These are phyloP conservation scores for Plasmodium yoelii DNA, from an alignment of 169 alveolate genomes.

Conservation along the genomic window DNA sequence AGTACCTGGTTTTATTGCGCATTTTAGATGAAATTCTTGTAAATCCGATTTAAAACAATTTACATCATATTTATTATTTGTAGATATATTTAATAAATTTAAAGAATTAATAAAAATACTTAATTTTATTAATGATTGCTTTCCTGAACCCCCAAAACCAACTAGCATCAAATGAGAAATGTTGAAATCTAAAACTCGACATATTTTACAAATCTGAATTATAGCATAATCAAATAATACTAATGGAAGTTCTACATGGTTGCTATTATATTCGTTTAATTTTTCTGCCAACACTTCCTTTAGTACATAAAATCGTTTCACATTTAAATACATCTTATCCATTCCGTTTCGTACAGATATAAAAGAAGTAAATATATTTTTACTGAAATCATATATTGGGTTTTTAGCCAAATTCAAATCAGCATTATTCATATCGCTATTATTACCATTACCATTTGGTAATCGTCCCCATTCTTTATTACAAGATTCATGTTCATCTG, in stretches of 20 bases:
- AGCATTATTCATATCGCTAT: slow-evolving; percentile 76
- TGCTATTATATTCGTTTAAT: slow-evolving; percentile 92
- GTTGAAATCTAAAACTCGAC: slow-evolving; percentile 94
- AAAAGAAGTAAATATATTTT: slow-evolving; percentile 90
- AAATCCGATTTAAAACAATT: slow-evolving; percentile 92
- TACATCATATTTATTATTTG: slow-evolving; percentile 91
- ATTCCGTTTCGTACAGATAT: slow-evolving; percentile 92
- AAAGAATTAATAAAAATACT: slow-evolving; percentile 92
- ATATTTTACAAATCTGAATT: slow-evolving; percentile 93
- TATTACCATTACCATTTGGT: background rate
- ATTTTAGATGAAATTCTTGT: slow-evolving; percentile 94
- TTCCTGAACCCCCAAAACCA: slow-evolving; percentile 99
- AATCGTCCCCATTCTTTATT: background rate
- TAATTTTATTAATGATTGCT: slow-evolving; percentile 93
- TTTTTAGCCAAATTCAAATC: slow-evolving; percentile 82
- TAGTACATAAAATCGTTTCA: slow-evolving; percentile 87
- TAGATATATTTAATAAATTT: slow-evolving; percentile 91
- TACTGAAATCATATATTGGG: slow-evolving; percentile 85
- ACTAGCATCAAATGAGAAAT: slow-evolving; percentile 95
- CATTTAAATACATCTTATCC: slow-evolving; percentile 89
- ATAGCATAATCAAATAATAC: slow-evolving; percentile 96
- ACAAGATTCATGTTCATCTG: background rate
- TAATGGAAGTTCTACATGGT: slow-evolving; percentile 93
- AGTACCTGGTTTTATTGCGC: slow-evolving; percentile 93
- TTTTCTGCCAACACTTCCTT: slow-evolving; percentile 92